A percentile compares a stretch with the other conserved stretches of the same genome.
These are phyloP conservation scores for Acorus calamus DNA, from an alignment of 106 monocot genomes.

Conservation along the genomic window DNA sequence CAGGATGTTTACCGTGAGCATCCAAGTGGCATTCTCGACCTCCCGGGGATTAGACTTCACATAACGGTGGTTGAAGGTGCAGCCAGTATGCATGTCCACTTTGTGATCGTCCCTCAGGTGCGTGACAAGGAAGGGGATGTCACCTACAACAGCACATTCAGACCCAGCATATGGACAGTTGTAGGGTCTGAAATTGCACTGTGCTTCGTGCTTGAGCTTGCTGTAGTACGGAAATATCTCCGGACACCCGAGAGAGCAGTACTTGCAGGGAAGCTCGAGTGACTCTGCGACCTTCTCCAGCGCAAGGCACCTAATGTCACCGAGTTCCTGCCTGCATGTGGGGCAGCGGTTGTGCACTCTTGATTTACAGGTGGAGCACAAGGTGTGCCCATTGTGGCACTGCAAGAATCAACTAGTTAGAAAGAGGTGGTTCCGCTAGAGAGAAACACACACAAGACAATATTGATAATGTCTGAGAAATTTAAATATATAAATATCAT, in stretches of 20 bases:
- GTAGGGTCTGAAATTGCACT: slow-evolving; percentile 23
- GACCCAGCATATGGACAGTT: slow-evolving; percentile 20
- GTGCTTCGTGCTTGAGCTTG: slow-evolving; percentile 20
- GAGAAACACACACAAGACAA: no score
- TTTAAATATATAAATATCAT: no score
- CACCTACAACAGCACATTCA: slow-evolving; percentile 17
- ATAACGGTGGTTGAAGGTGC: slow-evolving; percentile 21
- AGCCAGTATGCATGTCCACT: slow-evolving; percentile 19
- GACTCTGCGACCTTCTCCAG: slow-evolving; percentile 18
- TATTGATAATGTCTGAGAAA: no score
- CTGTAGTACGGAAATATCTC: slow-evolving; percentile 16
- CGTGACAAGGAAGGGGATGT: slow-evolving; percentile 16
- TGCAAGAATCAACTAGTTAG: slow-evolving; percentile 1
- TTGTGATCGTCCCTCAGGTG: slow-evolving; percentile 14
- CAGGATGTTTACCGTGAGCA: slow-evolving; percentile 16
- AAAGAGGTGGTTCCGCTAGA: no score
- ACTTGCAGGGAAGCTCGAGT: slow-evolving; percentile 19
- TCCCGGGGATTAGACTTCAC: slow-evolving; percentile 20
- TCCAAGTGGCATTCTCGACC: slow-evolving; percentile 22
- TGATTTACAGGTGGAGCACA: slow-evolving; percentile 17
- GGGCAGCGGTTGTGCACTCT: slow-evolving; percentile 23
- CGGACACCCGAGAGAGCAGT: slow-evolving; percentile 8
- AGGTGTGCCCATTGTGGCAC: slow-evolving; percentile 21
- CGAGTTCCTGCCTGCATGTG: slow-evolving; percentile 19
- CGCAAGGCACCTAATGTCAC: slow-evolving; percentile 16